Evolutionary conservation across 352 stramenopile species (phyloP).

Genomic region (Aphanomyces invadans): DNA sequence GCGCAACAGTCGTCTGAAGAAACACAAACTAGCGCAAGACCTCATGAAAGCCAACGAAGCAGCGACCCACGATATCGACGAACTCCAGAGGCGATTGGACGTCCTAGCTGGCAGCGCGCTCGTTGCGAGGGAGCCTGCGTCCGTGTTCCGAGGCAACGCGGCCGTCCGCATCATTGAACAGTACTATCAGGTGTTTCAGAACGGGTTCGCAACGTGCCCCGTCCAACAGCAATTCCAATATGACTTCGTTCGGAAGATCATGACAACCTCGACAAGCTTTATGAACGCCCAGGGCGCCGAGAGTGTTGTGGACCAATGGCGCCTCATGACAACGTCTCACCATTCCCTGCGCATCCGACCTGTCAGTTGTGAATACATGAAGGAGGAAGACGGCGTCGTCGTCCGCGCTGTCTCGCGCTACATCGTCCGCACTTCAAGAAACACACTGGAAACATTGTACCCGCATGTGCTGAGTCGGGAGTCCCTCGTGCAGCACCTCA

Average conservation of each 20-base stretch:
- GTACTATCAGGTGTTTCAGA: slow-evolving; percentile 23
- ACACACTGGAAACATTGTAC: slow-evolving; percentile 27
- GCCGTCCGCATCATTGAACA: slow-evolving; percentile 21
- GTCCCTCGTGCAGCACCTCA: slow-evolving; percentile 25
- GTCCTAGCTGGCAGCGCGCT: background rate
- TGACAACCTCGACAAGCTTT: slow-evolving; percentile 19
- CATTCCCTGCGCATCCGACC: slow-evolving; percentile 20
- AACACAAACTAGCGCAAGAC: background rate
- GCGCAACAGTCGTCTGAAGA: slow-evolving; percentile 21
- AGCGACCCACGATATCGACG: background rate
- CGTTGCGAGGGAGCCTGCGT: slow-evolving; percentile 6
- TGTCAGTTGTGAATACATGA: slow-evolving; percentile 22
- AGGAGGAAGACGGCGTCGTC: slow-evolving; percentile 20
- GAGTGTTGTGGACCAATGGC: slow-evolving; percentile 22
- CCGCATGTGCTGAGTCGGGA: slow-evolving; percentile 28
- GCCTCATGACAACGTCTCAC: slow-evolving; percentile 22
- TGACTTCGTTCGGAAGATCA: slow-evolving; percentile 23
- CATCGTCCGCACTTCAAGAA: slow-evolving; percentile 23
- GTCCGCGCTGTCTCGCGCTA: slow-evolving; percentile 24
- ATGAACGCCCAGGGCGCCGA: slow-evolving; percentile 23
- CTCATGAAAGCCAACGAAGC: slow-evolving; percentile 2
- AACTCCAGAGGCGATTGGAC: background rate
- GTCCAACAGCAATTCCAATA: slow-evolving; percentile 1
- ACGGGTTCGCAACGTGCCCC: slow-evolving; percentile 18
- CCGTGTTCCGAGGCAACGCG: slow-evolving; percentile 13